These are phyloP conservation scores for Auxenochlorella protothecoides DNA, from an alignment of 139 green algal species.

Conservation along the genomic window DNA sequence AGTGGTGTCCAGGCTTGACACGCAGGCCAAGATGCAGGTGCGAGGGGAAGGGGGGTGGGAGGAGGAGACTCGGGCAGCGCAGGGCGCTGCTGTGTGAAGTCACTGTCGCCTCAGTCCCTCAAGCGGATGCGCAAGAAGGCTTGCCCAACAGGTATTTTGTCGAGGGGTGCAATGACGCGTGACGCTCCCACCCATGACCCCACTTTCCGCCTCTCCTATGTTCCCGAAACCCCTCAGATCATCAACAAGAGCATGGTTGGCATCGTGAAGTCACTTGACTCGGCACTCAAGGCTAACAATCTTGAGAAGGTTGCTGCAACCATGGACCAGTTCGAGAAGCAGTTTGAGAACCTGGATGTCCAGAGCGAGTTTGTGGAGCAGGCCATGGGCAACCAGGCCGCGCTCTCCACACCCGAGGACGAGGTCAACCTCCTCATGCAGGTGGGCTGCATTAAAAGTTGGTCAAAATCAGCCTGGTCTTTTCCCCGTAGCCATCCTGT, in stretches of 20 bases:
- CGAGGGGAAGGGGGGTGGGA: not conserved
- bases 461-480: too few relatives aligned
- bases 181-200: too few relatives aligned
- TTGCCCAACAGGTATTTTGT: too few relatives aligned
- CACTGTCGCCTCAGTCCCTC: too few relatives aligned
- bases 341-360: conserved; percentile 96
- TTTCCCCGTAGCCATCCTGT: too few relatives aligned
- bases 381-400: conserved; percentile 79
- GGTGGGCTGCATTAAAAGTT: not conserved
- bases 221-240: conserved; percentile 23
- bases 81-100: too few relatives aligned
- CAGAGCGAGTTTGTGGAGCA: conserved; percentile 80
- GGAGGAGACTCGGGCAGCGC: not conserved
- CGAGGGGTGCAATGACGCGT: too few relatives aligned
- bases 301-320: conserved; percentile 77
- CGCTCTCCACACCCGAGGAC: conserved; percentile 83
- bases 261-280: conserved; percentile 91
- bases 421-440: conserved; percentile 86
- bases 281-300: conserved; percentile 74
- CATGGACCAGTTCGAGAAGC: conserved; percentile 90
- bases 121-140: too few relatives aligned
- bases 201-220: not conserved
- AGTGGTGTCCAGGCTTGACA: conserved; percentile 80
- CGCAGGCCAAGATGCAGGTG: conserved; percentile 77
- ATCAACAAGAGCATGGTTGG: conserved; percentile 85